phyloP scores from a whole-genome alignment of 441 rosid species.

The Pelargonium citronellum region DNA sequence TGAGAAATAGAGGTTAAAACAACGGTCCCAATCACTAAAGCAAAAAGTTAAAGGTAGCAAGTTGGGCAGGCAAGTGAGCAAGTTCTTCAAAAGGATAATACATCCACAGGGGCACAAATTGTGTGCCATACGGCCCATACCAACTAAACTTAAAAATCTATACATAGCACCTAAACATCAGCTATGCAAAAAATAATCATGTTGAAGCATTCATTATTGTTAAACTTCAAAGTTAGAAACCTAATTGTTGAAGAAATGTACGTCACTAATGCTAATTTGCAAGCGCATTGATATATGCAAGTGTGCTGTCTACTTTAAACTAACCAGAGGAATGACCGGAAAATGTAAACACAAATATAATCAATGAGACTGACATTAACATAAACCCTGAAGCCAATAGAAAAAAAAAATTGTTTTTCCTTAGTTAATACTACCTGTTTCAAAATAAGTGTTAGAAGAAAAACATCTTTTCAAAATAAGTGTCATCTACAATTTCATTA shows the following conservation, averaged over 20 bases:
- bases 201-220: neutral
- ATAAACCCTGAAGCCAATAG: neutral
- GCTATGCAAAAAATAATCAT: slow-evolving; percentile 1
- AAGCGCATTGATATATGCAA: neutral
- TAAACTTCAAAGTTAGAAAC: neutral
- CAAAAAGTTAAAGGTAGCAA: slow-evolving; percentile 2
- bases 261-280: neutral
- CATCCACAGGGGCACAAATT: neutral
- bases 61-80: neutral
- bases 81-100: slow-evolving; percentile 2
- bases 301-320: neutral
- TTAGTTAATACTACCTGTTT: neutral
- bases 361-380: neutral
- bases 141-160: neutral
- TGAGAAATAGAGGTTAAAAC: slow-evolving; percentile 10
- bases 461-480: too few relatives aligned
- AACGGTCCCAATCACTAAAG: neutral
- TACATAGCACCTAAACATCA: neutral
- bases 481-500: too few relatives aligned
- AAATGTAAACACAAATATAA: neutral
- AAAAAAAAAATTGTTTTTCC: neutral
- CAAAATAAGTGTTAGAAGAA: too few relatives aligned
- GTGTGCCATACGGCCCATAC: neutral
- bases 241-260: neutral
- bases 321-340: neutral